These are phyloP conservation scores for Ettlia oleoabundans DNA, from an alignment of 139 green algal species.

Conservation along the genomic window DNA sequence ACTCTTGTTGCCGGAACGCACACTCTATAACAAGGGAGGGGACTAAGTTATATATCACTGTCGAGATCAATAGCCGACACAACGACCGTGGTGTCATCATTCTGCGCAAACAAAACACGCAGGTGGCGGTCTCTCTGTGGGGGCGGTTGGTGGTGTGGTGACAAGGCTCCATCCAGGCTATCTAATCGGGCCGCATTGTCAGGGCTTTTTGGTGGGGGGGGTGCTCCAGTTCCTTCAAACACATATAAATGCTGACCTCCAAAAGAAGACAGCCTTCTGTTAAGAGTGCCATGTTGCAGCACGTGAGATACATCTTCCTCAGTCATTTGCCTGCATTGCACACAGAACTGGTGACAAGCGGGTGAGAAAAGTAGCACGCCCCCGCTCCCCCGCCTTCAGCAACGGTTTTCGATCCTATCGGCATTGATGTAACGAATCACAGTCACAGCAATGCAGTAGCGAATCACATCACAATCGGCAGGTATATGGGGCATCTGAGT, in stretches of 20 bases:
- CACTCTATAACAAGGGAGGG: neutral
- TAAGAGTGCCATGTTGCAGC: neutral
- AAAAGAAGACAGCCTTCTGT: neutral
- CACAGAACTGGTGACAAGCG: neutral
- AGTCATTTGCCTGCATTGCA: neutral
- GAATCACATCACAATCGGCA: too few species aligned
- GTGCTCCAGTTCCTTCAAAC: neutral
- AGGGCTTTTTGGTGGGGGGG: too few species aligned
- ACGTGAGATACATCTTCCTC: neutral
- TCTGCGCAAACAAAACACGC: neutral
- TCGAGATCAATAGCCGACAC: neutral
- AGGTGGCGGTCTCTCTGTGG: neutral
- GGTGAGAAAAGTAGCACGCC: neutral
- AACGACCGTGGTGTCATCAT: neutral
- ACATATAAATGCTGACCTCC: neutral
- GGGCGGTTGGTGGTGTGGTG: neutral
- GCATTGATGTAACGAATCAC: too few species aligned
- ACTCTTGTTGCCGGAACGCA: neutral
- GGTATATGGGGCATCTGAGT: too few species aligned
- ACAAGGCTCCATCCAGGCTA: neutral
- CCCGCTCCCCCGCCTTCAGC: too few species aligned
- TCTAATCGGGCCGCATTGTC: too few species aligned
- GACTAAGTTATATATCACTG: neutral
- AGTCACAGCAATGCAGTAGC: too few species aligned
- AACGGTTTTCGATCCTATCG: too few species aligned